Evolutionary conservation across 2,329 filamentous ascomycete genomes (phyloP).

Genomic region (Dryadomyces sulphureus): DNA sequence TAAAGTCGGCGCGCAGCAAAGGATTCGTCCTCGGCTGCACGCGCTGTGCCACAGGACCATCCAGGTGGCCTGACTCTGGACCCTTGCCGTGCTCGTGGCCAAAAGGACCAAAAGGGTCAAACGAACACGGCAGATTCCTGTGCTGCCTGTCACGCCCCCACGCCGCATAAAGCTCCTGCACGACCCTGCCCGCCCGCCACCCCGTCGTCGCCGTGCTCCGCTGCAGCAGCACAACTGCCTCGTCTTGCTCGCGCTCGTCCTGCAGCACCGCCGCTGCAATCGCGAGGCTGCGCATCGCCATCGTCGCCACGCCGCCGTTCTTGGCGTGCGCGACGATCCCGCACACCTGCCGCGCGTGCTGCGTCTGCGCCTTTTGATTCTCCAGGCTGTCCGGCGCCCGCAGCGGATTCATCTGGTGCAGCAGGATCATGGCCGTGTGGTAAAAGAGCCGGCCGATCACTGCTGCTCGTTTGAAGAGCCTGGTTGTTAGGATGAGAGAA

Average conservation of each 20-base stretch:
- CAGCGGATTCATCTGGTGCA: conserved; percentile 66
- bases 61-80: no score
- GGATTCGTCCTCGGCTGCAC: conserved; percentile 41
- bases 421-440: conserved; percentile 69
- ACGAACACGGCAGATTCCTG: neutral
- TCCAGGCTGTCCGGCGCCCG: conserved; percentile 44
- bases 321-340: conserved; percentile 79
- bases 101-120: neutral
- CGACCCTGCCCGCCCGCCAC: conserved; percentile 61
- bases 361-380: conserved; percentile 54
- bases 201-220: conserved; percentile 63
- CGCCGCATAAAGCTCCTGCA: conserved; percentile 53
- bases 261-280: conserved; percentile 63
- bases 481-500: conserved; percentile 16
- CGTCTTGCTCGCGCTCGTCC: conserved; percentile 57
- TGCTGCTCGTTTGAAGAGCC: conserved; percentile 69
- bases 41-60: conserved; percentile 16
- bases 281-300: conserved; percentile 65
- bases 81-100: no score
- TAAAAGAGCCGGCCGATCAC: conserved; percentile 78
- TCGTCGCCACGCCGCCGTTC: conserved; percentile 62
- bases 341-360: conserved; percentile 73
- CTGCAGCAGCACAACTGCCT: conserved; percentile 64
- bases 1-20: conserved; percentile 58
- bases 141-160: conserved; percentile 54